Evolutionary conservation across 768 basidiomycete species (phyloP).

Genomic region (Pholiota microspora): DNA sequence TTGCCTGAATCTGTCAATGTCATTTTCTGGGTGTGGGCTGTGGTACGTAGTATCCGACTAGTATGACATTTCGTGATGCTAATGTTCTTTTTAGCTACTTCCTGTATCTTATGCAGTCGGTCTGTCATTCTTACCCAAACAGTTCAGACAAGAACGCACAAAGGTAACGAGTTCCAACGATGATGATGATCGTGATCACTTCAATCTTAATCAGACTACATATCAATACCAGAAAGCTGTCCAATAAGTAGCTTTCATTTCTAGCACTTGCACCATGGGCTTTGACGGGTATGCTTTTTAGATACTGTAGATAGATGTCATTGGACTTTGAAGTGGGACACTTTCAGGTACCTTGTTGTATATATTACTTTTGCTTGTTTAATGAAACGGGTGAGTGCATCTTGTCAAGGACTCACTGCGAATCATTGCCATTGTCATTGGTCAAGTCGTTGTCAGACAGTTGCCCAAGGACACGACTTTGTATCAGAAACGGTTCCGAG

Average conservation of each 20-base stretch:
- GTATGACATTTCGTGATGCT: not conserved
- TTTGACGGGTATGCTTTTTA: not conserved
- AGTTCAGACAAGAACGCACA: constrained; percentile 44
- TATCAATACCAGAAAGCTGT: constrained; percentile 10
- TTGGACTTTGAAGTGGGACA: constrained; percentile 3
- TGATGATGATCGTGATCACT: constrained; percentile 10
- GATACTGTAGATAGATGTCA: not conserved
- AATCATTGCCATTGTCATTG: not conserved
- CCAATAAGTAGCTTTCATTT: not conserved
- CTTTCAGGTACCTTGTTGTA: not conserved
- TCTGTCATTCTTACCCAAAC: constrained; percentile 42
- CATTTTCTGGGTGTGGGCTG: constrained; percentile 48
- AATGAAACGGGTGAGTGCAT: not conserved
- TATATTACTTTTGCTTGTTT: not conserved
- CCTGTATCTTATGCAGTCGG: constrained; percentile 42
- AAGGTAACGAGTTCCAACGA: constrained; percentile 7
- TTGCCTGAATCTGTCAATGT: constrained; percentile 34
- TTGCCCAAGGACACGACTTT: not conserved
- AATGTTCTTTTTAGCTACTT: constrained; percentile 32
- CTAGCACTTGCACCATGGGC: not conserved
- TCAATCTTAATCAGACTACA: constrained; percentile 13
- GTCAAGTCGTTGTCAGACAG: too few species aligned
- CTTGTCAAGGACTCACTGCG: not conserved
- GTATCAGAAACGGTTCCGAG: not conserved
- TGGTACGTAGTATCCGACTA: constrained; percentile 31